phyloP scores from a whole-genome alignment of 2,329 filamentous ascomycete species.

The Talaromyces sp. region DNA sequence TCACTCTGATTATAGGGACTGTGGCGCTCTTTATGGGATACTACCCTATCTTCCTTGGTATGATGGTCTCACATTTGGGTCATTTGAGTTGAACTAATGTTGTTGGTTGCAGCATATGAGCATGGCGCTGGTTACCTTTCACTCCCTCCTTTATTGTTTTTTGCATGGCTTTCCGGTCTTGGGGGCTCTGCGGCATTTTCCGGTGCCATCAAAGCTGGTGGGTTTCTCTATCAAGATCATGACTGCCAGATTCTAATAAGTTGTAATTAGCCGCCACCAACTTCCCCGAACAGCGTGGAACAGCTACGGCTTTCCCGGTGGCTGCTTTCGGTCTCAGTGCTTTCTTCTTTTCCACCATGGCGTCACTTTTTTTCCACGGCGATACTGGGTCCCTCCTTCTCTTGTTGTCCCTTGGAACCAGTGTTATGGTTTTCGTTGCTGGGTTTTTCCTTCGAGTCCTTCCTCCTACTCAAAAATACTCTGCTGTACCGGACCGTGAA shows the following conservation, averaged over 20 bases:
- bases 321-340: conserved; percentile 92
- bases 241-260: conserved; percentile 1
- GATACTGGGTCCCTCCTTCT: conserved; percentile 77
- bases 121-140: conserved; percentile 56
- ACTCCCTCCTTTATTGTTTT: conserved; percentile 65
- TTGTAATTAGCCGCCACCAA: conserved; percentile 67
- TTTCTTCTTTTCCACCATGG: conserved; percentile 86
- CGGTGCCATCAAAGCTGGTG: conserved; percentile 72
- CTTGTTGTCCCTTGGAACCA: conserved; percentile 74
- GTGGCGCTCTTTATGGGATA: conserved; percentile 73
- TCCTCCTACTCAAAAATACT: conserved; percentile 48
- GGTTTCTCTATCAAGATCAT: conserved; percentile 10
- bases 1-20: conserved; percentile 70
- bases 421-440: conserved; percentile 65
- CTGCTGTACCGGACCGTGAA: conserved; percentile 35
- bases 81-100: conserved; percentile 8
- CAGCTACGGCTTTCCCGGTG: conserved; percentile 87
- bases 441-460: conserved; percentile 82
- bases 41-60: conserved; percentile 68
- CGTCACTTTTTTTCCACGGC: conserved; percentile 72
- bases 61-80: conserved; percentile 6
- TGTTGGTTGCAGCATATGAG: conserved; percentile 57
- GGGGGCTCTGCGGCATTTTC: conserved; percentile 90
- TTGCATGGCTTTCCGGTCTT: conserved; percentile 77
- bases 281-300: conserved; percentile 85